Evolutionary conservation across 306 rosid genomes (phyloP), one percentile per base, ranked within the genome.

Genomic region (Argentina anserina): DNA sequence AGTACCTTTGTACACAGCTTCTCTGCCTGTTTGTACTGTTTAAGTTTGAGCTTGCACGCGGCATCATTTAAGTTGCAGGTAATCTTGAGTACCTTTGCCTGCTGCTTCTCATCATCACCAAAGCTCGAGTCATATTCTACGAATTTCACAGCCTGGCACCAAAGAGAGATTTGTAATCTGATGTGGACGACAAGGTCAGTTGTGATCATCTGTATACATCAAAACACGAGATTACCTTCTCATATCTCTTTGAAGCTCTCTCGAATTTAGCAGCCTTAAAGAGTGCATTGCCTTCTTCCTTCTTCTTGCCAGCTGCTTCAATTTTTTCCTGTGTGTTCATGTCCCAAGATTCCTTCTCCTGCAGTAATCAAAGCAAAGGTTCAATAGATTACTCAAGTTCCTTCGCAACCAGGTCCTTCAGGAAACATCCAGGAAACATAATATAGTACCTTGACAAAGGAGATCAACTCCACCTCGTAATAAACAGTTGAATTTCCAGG

Each of bases 391-490:
- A 40, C 42, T 20, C 43, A 3, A 1, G 13, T 9, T 2, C 52
- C 39, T 23, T 9, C 59, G 21, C 34, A 72, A 0, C 11, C 37
- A 53, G 17, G 15, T 11, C 3, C 5, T 59, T 0, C 29, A 12
- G 36, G 21, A 0, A 5, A 3, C 8, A 18, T 0, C 36, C 1
- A n/a, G 21, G 34, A 18, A 25, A 17, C 53, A 33, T 34, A 15
- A 5, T n/a, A 6, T 33, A 83, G 75, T 69, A 87, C 98, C 90
- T 93, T 90, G 66, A 56, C 90, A 45, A 89, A 90, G 11, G 98
- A 93, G 9, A 90, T 84, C 9, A 90, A 75, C 87, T 93, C 98
- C 62, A 89, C 79, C 79, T 90, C 97, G 50, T 87, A 93, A 53
- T 71, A 70, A 23, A 93, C 85, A 9, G 81, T 83, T 11, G 97